Evolutionary conservation across 306 rosid species (phyloP).

Genomic region (Cajanus cajan): DNA sequence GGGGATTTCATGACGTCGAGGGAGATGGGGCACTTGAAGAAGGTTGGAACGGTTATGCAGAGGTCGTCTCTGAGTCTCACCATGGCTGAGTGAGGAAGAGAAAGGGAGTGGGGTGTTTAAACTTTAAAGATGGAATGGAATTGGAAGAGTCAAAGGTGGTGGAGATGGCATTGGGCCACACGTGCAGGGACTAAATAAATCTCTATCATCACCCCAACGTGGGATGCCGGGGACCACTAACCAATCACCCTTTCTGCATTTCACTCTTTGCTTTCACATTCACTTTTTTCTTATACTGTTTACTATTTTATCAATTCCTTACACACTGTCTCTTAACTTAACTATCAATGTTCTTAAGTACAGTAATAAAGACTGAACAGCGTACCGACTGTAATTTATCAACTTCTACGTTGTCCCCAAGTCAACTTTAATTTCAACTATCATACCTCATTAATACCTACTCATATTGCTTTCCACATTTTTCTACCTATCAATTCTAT

Average conservation of each 20-base stretch:
- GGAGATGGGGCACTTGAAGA: slow-evolving; percentile 77
- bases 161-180: slow-evolving; percentile 35
- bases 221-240: slow-evolving; percentile 52
- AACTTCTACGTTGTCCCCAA: not conserved
- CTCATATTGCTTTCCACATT: no score
- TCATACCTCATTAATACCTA: not conserved
- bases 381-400: not conserved
- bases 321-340: no score
- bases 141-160: no score
- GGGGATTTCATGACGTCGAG: slow-evolving; percentile 86
- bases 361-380: not conserved
- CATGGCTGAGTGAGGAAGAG: slow-evolving; percentile 43
- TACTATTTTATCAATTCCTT: not conserved
- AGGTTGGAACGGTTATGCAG: slow-evolving; percentile 61
- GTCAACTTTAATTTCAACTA: not conserved
- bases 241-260: no score
- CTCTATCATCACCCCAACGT: no score
- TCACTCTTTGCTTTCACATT: no score
- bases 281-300: no score
- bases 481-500: no score
- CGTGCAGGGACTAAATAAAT: no score
- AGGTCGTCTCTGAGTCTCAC: slow-evolving; percentile 47
- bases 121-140: slow-evolving; percentile 35
- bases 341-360: no score
- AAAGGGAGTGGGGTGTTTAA: no score